Evolutionary conservation across 2,329 filamentous ascomycete species (phyloP), one percentile per base, ranked within the genome.

Genomic region (Neopestalotiopsis clavispora): DNA sequence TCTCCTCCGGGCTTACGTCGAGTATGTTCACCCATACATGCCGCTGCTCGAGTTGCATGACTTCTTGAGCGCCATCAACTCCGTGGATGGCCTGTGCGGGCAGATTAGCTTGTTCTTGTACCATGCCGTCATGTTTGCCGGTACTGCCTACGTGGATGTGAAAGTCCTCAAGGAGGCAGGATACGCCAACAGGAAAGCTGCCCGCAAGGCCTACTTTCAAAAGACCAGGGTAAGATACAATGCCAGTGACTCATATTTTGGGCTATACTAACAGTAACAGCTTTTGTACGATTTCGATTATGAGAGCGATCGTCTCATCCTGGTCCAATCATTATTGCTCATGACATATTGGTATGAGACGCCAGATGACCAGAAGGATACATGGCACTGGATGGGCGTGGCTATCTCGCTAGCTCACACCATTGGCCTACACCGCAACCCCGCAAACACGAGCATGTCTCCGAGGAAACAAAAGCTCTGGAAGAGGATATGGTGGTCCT

Each of bases 311-410:
- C 92, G 95, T 65, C 91, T 98, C 69, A 90, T 94, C 23, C 87
- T 98, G 30, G 94, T 98, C 17, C 95, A 98, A 80, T 92, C 93
- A 4, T 85, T 98, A 28, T 85, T 98, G 30, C 86, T 98, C 69
- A 95, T 98, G 92, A 97, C 95, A 3, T 97, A 97, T 79, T 98
- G 95, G 92, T 98, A 98, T 79, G 95, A 98, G 81, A 97, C 94
- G 13, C 95, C 95, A 0, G 94, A 98, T 80, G 95, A 98, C 78
- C 94, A 97, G 78, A 98, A 98, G 80, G 95, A 98, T 79, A 98
- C 95, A 60, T 98, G 95, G 93, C 95, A 98, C 78, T 98, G 95
- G 95, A 97, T 98, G 93, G 95, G 95, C 20, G 94, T 98, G 49
- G 95, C 95, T 57, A 93, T 97, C 69, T 97, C 95, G 13, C 85